Base-by-base conservation (phyloP, 805 yeast species). In the Cyberlindnera misumaiensis region DNA sequence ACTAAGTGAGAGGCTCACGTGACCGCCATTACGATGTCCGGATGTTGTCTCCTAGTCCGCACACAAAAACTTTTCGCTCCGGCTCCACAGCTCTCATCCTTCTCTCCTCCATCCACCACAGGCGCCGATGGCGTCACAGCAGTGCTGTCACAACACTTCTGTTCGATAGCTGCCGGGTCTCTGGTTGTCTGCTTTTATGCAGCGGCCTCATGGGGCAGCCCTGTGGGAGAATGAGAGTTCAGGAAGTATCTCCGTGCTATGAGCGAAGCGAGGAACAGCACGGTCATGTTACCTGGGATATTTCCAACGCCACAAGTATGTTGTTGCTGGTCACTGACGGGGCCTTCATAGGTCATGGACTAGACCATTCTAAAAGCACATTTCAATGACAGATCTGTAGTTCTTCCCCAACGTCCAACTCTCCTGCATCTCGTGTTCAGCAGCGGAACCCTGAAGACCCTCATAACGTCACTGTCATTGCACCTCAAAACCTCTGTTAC, bases 181-280 rank as follows among this genome's bases (percentile, higher is more conserved):
- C 14, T 14, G 18, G 28, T 18, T 14, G 32, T 35, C 32, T 32
- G 27, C 34, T 12, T 4, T 20, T 17, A 6, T 13, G 34, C 24
- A 32, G 34, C 34, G 34, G 32, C 32, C 11, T 17, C 32, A 30
- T 16, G 30, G 35, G 29, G 10, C 11, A 9, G 34, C 15, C 22
- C 9, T 36, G 41, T 40, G 47, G 39, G 20, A 43, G 47, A 43
- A 18, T 7, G 28, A 43, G n/a, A 22, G 24, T 8, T 30, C 35
- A 45, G 48, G 45, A 46, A 43, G 49, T 46, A 46, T 46, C 49
- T 46, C 51, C 48, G 43, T 40, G 35, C 39, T 45, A 38, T 36
- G 48, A 47, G 46, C 37, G 28, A 29, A n/a, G 45, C 45, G 27
- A 42, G 40, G 48, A 45, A 42, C 40, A 45, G 41, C 41, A 40